Percentiles rank a stretch among this genome's conserved stretches.
These are phyloP conservation scores for Pulveroboletus sp. DNA, from an alignment of 768 basidiomycete species.

Conservation along the genomic window DNA sequence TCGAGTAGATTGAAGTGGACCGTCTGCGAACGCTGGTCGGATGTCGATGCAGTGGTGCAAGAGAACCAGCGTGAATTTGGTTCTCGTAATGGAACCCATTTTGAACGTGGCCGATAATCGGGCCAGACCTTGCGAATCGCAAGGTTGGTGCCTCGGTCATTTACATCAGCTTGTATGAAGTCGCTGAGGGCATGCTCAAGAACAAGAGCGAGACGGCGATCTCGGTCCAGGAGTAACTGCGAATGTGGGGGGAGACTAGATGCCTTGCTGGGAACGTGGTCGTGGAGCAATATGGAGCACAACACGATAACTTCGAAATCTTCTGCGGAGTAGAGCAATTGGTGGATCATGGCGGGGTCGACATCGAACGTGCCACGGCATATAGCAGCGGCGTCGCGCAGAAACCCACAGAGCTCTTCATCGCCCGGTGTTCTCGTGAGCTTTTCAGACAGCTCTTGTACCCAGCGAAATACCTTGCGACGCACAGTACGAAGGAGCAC, in stretches of 20 bases:
- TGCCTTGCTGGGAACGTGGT: slow-evolving; percentile 20
- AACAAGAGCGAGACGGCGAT: slow-evolving; percentile 27
- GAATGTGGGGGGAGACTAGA: slow-evolving; percentile 6
- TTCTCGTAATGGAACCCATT: slow-evolving; percentile 14
- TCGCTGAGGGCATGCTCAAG: slow-evolving; percentile 15
- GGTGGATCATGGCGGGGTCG: slow-evolving; percentile 1
- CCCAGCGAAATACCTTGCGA: slow-evolving; percentile 34
- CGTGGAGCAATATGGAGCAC: slow-evolving; percentile 25
- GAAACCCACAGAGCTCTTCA: slow-evolving; percentile 18
- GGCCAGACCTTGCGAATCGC: slow-evolving; percentile 23
- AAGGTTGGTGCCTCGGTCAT: slow-evolving; percentile 14
- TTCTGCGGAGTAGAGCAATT: slow-evolving; percentile 15
- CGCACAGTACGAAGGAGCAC: slow-evolving; percentile 33
- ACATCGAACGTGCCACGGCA: slow-evolving; percentile 38
- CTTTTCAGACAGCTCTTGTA: slow-evolving; percentile 29
- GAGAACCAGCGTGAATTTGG: slow-evolving; percentile 23
- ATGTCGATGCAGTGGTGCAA: slow-evolving; percentile 11
- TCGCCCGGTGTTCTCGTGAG: slow-evolving; percentile 12
- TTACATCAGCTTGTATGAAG: neutral
- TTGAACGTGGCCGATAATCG: slow-evolving; percentile 21
- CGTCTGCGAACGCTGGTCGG: slow-evolving; percentile 14
- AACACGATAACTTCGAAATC: slow-evolving; percentile 26
- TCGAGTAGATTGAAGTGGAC: slow-evolving; percentile 23
- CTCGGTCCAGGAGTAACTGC: slow-evolving; percentile 25
- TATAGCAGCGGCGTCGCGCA: slow-evolving; percentile 36